Percentiles rank a stretch among this genome's conserved stretches.
These are phyloP conservation scores for Globisporangium rhizosaccharum DNA, from an alignment of 352 stramenopile genomes.

Conservation along the genomic window DNA sequence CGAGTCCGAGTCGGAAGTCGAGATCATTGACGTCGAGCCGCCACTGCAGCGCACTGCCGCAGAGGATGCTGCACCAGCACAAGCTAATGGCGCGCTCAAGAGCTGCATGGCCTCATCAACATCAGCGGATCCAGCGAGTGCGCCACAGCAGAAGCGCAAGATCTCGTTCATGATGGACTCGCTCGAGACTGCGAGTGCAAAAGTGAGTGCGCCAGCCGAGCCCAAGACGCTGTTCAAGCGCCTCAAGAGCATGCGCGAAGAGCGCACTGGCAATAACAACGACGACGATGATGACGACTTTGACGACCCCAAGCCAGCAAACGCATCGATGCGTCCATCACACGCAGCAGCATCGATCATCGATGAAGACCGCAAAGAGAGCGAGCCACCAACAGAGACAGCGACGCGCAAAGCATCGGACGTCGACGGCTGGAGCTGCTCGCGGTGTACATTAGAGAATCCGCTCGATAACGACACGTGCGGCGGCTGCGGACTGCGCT, in stretches of 20 bases:
- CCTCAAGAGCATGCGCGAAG: slow-evolving; percentile 22
- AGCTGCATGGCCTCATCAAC: not conserved
- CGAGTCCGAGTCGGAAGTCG: slow-evolving; percentile 9
- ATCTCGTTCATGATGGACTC: slow-evolving; percentile 10
- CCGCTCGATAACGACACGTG: slow-evolving; percentile 47
- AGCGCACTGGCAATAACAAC: not conserved
- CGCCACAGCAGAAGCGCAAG: slow-evolving; percentile 9
- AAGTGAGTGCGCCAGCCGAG: not conserved
- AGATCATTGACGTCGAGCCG: slow-evolving; percentile 10
- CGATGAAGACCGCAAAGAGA: slow-evolving; percentile 46
- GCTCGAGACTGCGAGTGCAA: not conserved
- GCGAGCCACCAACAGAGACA: slow-evolving; percentile 21
- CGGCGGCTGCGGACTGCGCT: slow-evolving; percentile 61
- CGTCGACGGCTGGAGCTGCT: slow-evolving; percentile 55
- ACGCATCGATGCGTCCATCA: not conserved
- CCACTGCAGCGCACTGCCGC: not conserved
- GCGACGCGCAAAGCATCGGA: slow-evolving; percentile 8
- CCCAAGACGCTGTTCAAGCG: slow-evolving; percentile 19
- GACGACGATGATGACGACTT: slow-evolving; percentile 18
- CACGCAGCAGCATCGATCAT: slow-evolving; percentile 9
- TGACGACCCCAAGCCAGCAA: slow-evolving; percentile 3
- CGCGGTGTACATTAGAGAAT: slow-evolving; percentile 77
- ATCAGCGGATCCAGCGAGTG: not conserved
- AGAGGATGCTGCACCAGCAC: not conserved
- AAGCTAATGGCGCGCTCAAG: not conserved